Evolutionary conservation across 768 basidiomycete genomes (phyloP).

Genomic region (Hygrophorus russula): DNA sequence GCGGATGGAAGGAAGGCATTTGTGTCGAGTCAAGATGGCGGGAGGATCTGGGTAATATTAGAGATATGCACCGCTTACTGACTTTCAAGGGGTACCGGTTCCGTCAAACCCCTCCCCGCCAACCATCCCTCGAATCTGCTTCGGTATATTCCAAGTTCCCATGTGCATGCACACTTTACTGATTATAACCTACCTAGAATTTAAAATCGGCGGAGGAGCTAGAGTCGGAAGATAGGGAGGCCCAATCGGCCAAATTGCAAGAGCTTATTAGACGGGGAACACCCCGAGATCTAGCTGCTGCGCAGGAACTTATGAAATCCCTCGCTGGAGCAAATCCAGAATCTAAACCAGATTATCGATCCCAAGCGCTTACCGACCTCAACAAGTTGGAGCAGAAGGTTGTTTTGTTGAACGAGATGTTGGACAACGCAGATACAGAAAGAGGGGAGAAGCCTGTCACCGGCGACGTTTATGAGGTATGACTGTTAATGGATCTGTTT

Average conservation of each 20-base stretch:
- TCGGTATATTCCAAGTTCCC: conserved; percentile 25
- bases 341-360: conserved; percentile 86
- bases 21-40: conserved; percentile 85
- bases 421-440: conserved; percentile 75
- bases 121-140: conserved; percentile 23
- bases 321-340: conserved; percentile 94
- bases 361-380: conserved; percentile 81
- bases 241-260: conserved; percentile 96
- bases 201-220: conserved; percentile 94
- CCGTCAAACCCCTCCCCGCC: conserved; percentile 32
- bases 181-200: conserved; percentile 35
- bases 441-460: conserved; percentile 70
- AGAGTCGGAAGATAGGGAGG: conserved; percentile 89
- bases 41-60: conserved; percentile 91
- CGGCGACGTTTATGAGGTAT: conserved; percentile 89
- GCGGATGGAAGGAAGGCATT: conserved; percentile 91
- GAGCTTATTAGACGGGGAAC: conserved; percentile 95
- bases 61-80: conserved; percentile 93
- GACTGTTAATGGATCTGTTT: conserved; percentile 15
- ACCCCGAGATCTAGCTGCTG: conserved; percentile 87
- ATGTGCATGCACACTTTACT: neutral
- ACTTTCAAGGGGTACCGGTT: conserved; percentile 90
- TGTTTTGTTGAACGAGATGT: conserved; percentile 91
- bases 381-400: conserved; percentile 94
- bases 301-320: conserved; percentile 95